Conservation (phyloP, 768 basidiomycete genomes). For the Candolleomyces efflorescens region DNA sequence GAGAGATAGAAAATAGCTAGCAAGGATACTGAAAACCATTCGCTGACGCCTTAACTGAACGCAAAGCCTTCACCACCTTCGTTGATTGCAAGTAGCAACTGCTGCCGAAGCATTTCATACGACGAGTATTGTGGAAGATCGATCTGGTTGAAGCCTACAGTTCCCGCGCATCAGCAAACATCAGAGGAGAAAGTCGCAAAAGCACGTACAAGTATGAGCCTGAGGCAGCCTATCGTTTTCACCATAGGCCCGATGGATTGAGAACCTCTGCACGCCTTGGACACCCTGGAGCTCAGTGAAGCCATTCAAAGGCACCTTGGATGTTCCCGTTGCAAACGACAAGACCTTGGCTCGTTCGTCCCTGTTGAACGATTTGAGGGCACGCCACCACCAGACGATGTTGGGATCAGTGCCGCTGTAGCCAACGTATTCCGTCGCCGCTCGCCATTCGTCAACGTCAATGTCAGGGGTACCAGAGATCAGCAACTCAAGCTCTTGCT, state of each 20-base stretch:
- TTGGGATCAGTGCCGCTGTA: conserved; percentile 89
- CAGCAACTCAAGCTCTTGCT: conserved; percentile 89
- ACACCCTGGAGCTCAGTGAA: conserved; percentile 95
- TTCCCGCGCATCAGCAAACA: conserved; percentile 12
- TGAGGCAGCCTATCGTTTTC: conserved; percentile 82
- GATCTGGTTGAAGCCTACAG: conserved; percentile 86
- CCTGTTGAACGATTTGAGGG: conserved; percentile 93
- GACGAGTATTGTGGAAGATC: conserved; percentile 93
- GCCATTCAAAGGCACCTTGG: conserved; percentile 89
- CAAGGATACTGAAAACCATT: neutral
- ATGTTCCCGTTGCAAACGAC: conserved; percentile 93
- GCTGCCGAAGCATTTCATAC: conserved; percentile 94
- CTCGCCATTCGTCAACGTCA: conserved; percentile 96
- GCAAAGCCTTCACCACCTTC: conserved; percentile 97
- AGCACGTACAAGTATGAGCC: conserved; percentile 78
- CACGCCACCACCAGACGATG: conserved; percentile 99
- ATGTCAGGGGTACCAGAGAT: conserved; percentile 99
- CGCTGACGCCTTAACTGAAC: conserved; percentile 42
- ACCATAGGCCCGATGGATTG: conserved; percentile 91
- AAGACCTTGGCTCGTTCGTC: conserved; percentile 96
- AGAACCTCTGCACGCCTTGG: conserved; percentile 91
- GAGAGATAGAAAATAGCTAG: neutral
- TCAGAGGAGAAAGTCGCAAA: neutral
- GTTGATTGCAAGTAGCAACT: conserved; percentile 86
- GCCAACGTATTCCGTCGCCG: conserved; percentile 87